These are phyloP conservation scores for Gracilaria domingensis DNA, from an alignment of 23 red algal genomes.

Conservation along the genomic window DNA sequence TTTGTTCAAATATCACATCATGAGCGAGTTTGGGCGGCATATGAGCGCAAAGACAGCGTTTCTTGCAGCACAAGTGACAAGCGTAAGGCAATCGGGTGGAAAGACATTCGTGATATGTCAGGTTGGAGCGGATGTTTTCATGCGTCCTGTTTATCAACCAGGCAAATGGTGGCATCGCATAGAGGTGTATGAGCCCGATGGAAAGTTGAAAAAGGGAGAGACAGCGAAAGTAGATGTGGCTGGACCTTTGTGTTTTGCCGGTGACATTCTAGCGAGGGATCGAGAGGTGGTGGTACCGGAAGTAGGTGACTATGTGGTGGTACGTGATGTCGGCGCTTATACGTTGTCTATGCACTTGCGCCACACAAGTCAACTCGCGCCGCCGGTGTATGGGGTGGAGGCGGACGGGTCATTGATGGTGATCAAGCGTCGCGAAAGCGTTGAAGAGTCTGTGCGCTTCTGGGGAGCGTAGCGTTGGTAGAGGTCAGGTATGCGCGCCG, in stretches of 20 bases:
- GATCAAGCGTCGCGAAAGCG: constrained; percentile 67
- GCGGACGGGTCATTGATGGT: constrained; percentile 19
- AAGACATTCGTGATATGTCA: constrained; percentile 78
- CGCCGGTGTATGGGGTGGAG: constrained; percentile 70
- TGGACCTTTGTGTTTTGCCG: constrained; percentile 85
- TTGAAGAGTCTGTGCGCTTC: constrained; percentile 70
- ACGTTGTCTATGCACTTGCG: constrained; percentile 71
- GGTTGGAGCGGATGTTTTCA: constrained; percentile 75
- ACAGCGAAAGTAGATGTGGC: constrained; percentile 65
- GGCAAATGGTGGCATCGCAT: constrained; percentile 85
- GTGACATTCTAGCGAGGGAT: constrained; percentile 78
- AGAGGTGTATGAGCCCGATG: constrained; percentile 66
- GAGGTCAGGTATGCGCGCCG: not conserved
- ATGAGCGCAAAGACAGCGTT: constrained; percentile 60
- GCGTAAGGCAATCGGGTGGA: constrained; percentile 69
- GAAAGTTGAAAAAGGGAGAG: constrained; percentile 41
- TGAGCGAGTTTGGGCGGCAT: constrained; percentile 85
- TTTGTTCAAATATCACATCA: constrained; percentile 56
- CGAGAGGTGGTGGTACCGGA: constrained; percentile 57
- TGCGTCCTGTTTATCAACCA: constrained; percentile 78
- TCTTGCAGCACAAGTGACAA: constrained; percentile 68
- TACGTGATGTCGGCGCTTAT: constrained; percentile 81
- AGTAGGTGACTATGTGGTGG: constrained; percentile 77
- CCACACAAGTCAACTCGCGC: constrained; percentile 78
- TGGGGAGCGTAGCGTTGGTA: constrained; percentile 19